Conservation (phyloP, 1,139 yeast genomes). For the Blastobotrys raffinosifermentans region DNA sequence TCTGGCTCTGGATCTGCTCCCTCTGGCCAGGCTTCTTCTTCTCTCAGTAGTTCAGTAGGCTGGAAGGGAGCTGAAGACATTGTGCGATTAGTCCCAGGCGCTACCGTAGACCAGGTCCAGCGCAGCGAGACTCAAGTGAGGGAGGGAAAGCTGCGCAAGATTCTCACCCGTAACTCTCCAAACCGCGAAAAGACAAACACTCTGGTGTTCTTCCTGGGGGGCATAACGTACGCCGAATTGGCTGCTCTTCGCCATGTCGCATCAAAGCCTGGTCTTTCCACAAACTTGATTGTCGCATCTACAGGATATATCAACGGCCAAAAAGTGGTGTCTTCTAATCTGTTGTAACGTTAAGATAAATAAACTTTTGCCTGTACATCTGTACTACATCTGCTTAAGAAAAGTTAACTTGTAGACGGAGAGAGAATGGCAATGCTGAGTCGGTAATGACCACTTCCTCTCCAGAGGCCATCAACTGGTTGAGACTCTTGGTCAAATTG, state of each 20-base stretch:
- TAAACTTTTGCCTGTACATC: background rate
- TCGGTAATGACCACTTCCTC: slow-evolving; percentile 58
- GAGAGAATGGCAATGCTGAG: slow-evolving; percentile 45
- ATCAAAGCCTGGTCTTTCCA: slow-evolving; percentile 25
- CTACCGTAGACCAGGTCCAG: slow-evolving; percentile 32
- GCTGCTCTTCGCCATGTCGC: slow-evolving; percentile 58
- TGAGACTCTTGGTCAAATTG: slow-evolving; percentile 39
- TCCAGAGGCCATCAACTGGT: slow-evolving; percentile 37
- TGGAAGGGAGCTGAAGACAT: slow-evolving; percentile 34
- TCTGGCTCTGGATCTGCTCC: slow-evolving; percentile 4
- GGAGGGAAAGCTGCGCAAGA: slow-evolving; percentile 34
- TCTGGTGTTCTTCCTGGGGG: slow-evolving; percentile 61
- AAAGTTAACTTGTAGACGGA: slow-evolving; percentile 28
- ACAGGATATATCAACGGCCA: slow-evolving; percentile 51
- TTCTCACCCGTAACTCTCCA: slow-evolving; percentile 28
- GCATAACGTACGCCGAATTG: slow-evolving; percentile 73
- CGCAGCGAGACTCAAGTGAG: slow-evolving; percentile 25
- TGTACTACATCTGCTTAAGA: background rate
- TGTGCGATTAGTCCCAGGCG: slow-evolving; percentile 33
- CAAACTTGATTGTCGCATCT: slow-evolving; percentile 46
- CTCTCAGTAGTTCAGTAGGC: slow-evolving; percentile 19
- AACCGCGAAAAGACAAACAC: slow-evolving; percentile 28
- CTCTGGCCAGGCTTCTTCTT: slow-evolving; percentile 6
- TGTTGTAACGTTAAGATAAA: background rate
- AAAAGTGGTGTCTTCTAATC: slow-evolving; percentile 31